Evolutionary conservation across 306 rosid species (phyloP).

Genomic region (Prunus kanzakura): DNA sequence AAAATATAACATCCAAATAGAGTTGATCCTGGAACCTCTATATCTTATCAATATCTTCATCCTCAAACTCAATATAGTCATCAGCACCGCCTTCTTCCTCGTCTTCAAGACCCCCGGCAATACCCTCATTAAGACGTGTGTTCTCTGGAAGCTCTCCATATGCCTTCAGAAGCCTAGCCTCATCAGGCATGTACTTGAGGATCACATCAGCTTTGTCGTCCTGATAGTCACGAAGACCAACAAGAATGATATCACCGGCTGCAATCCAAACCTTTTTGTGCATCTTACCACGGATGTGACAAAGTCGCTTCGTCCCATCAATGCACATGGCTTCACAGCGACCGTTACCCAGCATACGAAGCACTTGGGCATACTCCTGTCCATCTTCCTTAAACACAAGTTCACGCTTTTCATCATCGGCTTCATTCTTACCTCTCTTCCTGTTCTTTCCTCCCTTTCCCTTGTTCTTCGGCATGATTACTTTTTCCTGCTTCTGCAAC

Average conservation of each 20-base stretch:
- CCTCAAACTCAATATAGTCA: constrained; percentile 43
- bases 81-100: constrained; percentile 40
- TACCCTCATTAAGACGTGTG: constrained; percentile 44
- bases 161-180: constrained; percentile 50
- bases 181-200: constrained; percentile 54
- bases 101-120: constrained; percentile 33
- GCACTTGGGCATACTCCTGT: constrained; percentile 51
- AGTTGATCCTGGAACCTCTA: constrained; percentile 11
- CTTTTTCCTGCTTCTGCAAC: constrained; percentile 9
- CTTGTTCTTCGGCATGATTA: constrained; percentile 50
- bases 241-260: constrained; percentile 46
- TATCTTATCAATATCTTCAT: constrained; percentile 44
- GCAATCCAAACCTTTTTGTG: constrained; percentile 58
- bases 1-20: constrained; percentile 1
- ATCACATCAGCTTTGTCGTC: constrained; percentile 53
- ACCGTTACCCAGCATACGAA: constrained; percentile 44
- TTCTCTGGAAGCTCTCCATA: constrained; percentile 49
- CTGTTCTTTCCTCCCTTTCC: constrained; percentile 54
- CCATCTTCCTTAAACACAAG: constrained; percentile 52
- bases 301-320: constrained; percentile 39
- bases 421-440: constrained; percentile 52
- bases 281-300: constrained; percentile 49
- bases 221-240: constrained; percentile 48
- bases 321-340: constrained; percentile 46
- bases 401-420: constrained; percentile 51